These are phyloP conservation scores for Tuber aestivum DNA, from an alignment of 495 filamentous ascomycete genomes.

Conservation along the genomic window DNA sequence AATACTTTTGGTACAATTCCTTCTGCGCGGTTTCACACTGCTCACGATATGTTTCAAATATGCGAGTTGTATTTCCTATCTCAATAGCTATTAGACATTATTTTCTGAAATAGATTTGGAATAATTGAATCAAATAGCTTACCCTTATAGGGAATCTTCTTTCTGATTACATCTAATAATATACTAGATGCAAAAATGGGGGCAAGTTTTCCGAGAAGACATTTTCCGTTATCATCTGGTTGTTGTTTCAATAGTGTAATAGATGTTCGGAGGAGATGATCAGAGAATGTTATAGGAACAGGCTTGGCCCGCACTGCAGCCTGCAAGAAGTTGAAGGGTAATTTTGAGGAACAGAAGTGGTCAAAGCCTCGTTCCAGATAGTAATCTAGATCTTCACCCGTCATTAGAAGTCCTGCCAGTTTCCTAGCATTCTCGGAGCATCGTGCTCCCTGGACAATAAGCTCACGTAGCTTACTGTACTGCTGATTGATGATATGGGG, in stretches of 20 bases:
- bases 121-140: no score
- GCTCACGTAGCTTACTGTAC: slow-evolving; percentile 25
- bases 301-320: slow-evolving; percentile 33
- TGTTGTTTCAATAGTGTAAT: slow-evolving; percentile 23
- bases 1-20: slow-evolving; percentile 37
- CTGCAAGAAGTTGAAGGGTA: slow-evolving; percentile 38
- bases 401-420: slow-evolving; percentile 36
- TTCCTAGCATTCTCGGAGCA: slow-evolving; percentile 27
- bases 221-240: slow-evolving; percentile 10
- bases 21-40: slow-evolving; percentile 21
- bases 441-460: slow-evolving; percentile 25
- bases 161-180: slow-evolving; percentile 26
- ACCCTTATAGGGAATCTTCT: background rate
- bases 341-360: slow-evolving; percentile 31
- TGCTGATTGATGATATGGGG: slow-evolving; percentile 31
- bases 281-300: slow-evolving; percentile 29
- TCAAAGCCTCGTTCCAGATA: slow-evolving; percentile 35
- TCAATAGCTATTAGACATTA: background rate
- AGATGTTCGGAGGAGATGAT: slow-evolving; percentile 34
- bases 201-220: slow-evolving; percentile 25
- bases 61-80: background rate
- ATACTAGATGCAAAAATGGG: slow-evolving; percentile 37
- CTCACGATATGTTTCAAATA: slow-evolving; percentile 28
- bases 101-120: no score
- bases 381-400: slow-evolving; percentile 31